Base-by-base conservation (phyloP, 2,329 filamentous ascomycete genomes). In the Ophiocordyceps australis region DNA sequence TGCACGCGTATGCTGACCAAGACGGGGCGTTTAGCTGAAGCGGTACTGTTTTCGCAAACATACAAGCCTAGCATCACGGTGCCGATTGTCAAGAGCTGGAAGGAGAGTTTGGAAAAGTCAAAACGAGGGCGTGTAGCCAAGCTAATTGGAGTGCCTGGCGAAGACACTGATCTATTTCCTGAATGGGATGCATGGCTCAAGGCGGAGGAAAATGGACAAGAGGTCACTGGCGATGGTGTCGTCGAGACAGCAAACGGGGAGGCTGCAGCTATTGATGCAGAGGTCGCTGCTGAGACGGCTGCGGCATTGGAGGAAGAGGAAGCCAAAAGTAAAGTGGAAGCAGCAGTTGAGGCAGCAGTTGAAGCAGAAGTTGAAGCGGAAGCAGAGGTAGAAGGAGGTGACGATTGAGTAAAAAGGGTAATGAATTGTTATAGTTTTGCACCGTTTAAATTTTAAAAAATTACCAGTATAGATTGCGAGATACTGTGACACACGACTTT, bases 151-250 rank as follows among this genome's bases (percentile, higher is more conserved):
- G 65, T 81, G 0, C 89, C 89, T 0, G 78, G 71, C 0, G 74
- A 79, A 38, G 80, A 83, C 31, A 77, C 77, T 21, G 85, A 92
- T 3, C 64, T 98, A 38, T 98, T 98, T 55, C 86, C 86, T 0
- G 82, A 94, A 42, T 98, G 89, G 89, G 79, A 93, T 5, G 77
- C 89, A 50, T 94, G 81, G 59, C 46, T 95, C 38, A 64, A 66
- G 42, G 47, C 93, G 33, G 89, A 95, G 57, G 67, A n/a, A n/a
- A n/a, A n/a, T n/a, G n/a, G n/a, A n/a, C n/a, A n/a, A n/a, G n/a
- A n/a, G n/a, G n/a, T n/a, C n/a, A n/a, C n/a, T n/a, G n/a, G 64
- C 31, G 74, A 83, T 39, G 77, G 78, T 4, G 61, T 59, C 4
- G 45, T 52, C 31, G 37, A 32, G 12, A 31, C 31, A 18, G 27